Evolutionary conservation across 176 grass and related monocot genomes (phyloP).

Genomic region (Zoysia japonica): DNA sequence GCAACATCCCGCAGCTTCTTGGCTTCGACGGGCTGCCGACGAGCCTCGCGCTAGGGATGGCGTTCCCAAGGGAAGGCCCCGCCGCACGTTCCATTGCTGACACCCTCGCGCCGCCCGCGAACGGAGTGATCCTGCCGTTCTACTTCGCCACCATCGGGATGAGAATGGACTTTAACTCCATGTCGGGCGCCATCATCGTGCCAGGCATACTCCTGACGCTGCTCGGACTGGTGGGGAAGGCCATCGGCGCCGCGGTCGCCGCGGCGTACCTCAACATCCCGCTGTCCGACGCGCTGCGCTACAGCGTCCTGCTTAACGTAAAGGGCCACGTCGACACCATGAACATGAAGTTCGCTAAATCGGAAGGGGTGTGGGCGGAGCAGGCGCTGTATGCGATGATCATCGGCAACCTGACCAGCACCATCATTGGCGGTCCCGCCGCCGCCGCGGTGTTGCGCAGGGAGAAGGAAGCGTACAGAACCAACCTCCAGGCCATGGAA

Average conservation of each 20-base stretch:
- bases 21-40: slow-evolving; percentile 53
- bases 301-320: slow-evolving; percentile 48
- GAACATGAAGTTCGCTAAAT: slow-evolving; percentile 60
- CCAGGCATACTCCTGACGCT: slow-evolving; percentile 42
- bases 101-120: not conserved
- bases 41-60: slow-evolving; percentile 41
- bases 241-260: slow-evolving; percentile 37
- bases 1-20: slow-evolving; percentile 33
- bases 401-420: slow-evolving; percentile 56
- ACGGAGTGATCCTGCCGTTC: slow-evolving; percentile 44
- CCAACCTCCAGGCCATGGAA: slow-evolving; percentile 43
- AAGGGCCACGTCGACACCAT: slow-evolving; percentile 61
- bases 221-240: slow-evolving; percentile 43
- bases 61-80: slow-evolving; percentile 50
- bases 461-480: slow-evolving; percentile 41
- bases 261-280: slow-evolving; percentile 44
- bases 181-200: slow-evolving; percentile 55
- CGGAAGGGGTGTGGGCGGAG: slow-evolving; percentile 59
- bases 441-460: slow-evolving; percentile 31
- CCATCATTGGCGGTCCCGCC: slow-evolving; percentile 33
- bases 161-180: slow-evolving; percentile 51
- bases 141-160: slow-evolving; percentile 60
- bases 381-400: slow-evolving; percentile 58
- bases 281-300: slow-evolving; percentile 46
- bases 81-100: slow-evolving; percentile 34